Base-by-base conservation (phyloP, 1,284 basidiomycete species). In the Ganoderma leucocontextum region DNA sequence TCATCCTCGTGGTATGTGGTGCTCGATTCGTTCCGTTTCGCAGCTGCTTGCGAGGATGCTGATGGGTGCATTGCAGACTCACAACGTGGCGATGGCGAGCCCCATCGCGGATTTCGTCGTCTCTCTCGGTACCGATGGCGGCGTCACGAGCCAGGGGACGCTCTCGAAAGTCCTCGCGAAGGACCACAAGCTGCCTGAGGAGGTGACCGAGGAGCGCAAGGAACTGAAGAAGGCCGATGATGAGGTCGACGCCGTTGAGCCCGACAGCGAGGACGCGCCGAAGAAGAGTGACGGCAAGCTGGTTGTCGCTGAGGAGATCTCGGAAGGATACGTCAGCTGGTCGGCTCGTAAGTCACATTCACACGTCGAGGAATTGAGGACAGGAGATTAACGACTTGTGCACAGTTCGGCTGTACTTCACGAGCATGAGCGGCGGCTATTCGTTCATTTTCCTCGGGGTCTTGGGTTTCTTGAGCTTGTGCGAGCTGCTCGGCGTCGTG, bases 21-120 rank as follows among this genome's bases (percentile, higher is more conserved):
- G 13, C 7, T 57, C 19, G 12, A 4, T 59, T 22, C 25, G n/a
- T 10, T 38, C 12, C 22, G 17, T 12, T 36, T 38, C 10, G 10
- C n/a, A 7, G 13, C 5, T 35, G 12, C 7, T 15, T 19, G 29
- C 15, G 2, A 0, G 38, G 35, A 41, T 38, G 41, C 8, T 36
- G 15, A 55, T 25, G 1, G 13, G 44, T n/a, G 35, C 5, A n/a
- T 33, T 15, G 12, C 57, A 89, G 87, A 93, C 92, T 0, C 92
- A 94, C 78, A 92, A 94, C 74, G 83, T 92, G 41, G 86, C 87
- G 5, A 84, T 94, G 76, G 83, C 85, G 22, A 83, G 84, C 25
- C 87, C 89, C 2, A 81, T 92, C 41, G 90, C 91, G 22, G 84
- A 87, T 57, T 91, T 86, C 75, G 85, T 91, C 29, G 84, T 93